phyloP scores from a whole-genome alignment of 2,329 filamentous ascomycete species.

The Gliomastix tumulicola region DNA sequence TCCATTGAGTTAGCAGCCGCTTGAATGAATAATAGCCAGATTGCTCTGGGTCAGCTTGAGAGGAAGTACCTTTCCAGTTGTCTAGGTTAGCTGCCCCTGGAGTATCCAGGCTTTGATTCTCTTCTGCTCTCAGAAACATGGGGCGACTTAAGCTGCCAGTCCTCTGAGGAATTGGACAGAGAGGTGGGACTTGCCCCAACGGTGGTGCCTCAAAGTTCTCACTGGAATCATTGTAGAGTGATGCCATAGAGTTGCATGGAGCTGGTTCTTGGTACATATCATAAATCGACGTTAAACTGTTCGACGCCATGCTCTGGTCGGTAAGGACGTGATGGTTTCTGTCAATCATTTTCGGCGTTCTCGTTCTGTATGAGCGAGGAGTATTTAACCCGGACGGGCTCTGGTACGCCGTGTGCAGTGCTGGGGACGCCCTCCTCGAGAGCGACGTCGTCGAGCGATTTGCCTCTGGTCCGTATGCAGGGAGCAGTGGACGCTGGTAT shows the following conservation, averaged over 20 bases:
- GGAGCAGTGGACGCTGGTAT: too few species aligned
- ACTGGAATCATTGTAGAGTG: constrained; percentile 46
- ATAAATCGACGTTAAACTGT: constrained; percentile 42
- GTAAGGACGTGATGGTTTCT: too few species aligned
- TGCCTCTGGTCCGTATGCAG: constrained; percentile 27
- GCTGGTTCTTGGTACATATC: constrained; percentile 34
- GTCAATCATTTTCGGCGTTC: too few species aligned
- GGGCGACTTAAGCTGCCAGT: constrained; percentile 13
- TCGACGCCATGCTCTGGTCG: constrained; percentile 32
- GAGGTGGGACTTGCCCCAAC: constrained; percentile 10
- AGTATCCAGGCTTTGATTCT: too few species aligned
- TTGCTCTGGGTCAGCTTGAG: too few species aligned
- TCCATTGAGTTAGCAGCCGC: too few species aligned
- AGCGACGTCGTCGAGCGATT: constrained; percentile 33
- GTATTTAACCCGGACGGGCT: constrained; percentile 21
- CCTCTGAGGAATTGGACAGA: constrained; percentile 22
- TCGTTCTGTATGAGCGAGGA: constrained; percentile 17
- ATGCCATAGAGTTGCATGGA: constrained; percentile 17
- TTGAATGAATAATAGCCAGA: too few species aligned
- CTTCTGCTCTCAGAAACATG: constrained; percentile 16
- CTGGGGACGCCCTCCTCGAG: constrained; percentile 19
- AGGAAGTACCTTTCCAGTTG: too few species aligned
- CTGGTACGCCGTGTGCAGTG: constrained; percentile 11
- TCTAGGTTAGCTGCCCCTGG: too few species aligned
- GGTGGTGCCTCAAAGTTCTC: constrained; percentile 36